A percentile compares a stretch with the other conserved stretches of the same genome.
These are phyloP conservation scores for Stentor coeruleus DNA, from an alignment of 73 alveolate species.

Conservation along the genomic window DNA sequence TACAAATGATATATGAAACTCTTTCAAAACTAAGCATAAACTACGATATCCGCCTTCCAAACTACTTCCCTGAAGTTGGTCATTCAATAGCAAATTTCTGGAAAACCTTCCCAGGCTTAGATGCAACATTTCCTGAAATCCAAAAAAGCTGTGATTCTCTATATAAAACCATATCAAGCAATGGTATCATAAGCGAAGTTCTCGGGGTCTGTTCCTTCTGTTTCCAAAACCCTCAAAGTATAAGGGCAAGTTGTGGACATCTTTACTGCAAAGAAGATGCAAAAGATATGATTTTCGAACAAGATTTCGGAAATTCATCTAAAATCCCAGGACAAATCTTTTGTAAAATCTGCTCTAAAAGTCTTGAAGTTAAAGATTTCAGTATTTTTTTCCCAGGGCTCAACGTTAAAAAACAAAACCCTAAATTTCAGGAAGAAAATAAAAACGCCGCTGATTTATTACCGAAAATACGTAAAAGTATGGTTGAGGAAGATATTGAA, in stretches of 20 bases:
- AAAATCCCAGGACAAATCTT: too few relatives aligned
- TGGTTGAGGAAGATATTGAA: too few relatives aligned
- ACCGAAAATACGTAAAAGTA: too few relatives aligned
- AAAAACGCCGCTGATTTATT: too few relatives aligned
- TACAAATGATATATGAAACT: neutral
- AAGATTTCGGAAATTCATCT: too few relatives aligned
- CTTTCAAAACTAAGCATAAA: neutral
- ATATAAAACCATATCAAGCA: neutral
- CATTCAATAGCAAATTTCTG: neutral
- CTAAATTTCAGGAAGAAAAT: too few relatives aligned
- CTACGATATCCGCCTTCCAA: neutral
- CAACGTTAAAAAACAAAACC: too few relatives aligned
- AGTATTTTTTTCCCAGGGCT: too few relatives aligned
- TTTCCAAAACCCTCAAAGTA: neutral
- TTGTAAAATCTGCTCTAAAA: too few relatives aligned
- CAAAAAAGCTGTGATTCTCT: neutral
- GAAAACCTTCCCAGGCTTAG: neutral
- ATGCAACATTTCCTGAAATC: too few relatives aligned
- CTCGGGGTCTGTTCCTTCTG: neutral
- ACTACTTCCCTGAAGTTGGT: neutral
- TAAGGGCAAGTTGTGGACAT: neutral
- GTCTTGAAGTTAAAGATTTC: too few relatives aligned
- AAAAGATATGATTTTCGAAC: too few relatives aligned
- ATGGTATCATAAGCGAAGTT: neutral
- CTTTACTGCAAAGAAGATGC: neutral